These are phyloP conservation scores for Rubia tinctorum DNA, from an alignment of 305 asterid species.

Conservation along the genomic window DNA sequence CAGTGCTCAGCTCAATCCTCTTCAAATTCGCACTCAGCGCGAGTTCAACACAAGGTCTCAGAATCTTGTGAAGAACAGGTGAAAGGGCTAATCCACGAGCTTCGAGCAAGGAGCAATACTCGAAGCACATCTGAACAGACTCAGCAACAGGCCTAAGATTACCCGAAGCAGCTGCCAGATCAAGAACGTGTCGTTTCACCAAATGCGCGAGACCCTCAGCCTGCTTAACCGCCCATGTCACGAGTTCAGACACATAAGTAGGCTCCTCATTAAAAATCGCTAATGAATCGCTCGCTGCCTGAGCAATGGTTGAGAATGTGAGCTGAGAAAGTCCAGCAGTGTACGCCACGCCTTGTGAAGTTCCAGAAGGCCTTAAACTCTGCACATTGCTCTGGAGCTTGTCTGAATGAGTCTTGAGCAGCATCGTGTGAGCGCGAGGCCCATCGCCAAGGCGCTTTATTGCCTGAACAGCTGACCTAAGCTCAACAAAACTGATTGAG, in stretches of 20 bases:
- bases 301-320: slow-evolving; percentile 76
- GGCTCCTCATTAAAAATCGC: slow-evolving; percentile 76
- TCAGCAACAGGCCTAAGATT: slow-evolving; percentile 77
- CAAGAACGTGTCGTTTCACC: slow-evolving; percentile 58
- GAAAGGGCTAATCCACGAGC: slow-evolving; percentile 80
- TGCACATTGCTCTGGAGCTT: slow-evolving; percentile 51
- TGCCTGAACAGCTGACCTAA: slow-evolving; percentile 66
- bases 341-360: slow-evolving; percentile 59
- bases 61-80: slow-evolving; percentile 55
- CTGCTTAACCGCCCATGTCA: slow-evolving; percentile 74
- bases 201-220: slow-evolving; percentile 57
- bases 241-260: slow-evolving; percentile 79
- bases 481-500: slow-evolving; percentile 63
- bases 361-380: slow-evolving; percentile 49
- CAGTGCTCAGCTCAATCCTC: slow-evolving; percentile 64
- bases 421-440: slow-evolving; percentile 73
- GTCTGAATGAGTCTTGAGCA: slow-evolving; percentile 67
- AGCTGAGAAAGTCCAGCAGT: slow-evolving; percentile 76
- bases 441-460: slow-evolving; percentile 82
- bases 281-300: slow-evolving; percentile 76
- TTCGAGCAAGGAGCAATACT: slow-evolving; percentile 73
- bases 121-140: slow-evolving; percentile 67
- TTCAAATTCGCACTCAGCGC: slow-evolving; percentile 65
- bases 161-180: slow-evolving; percentile 84
- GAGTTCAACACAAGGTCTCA: slow-evolving; percentile 70